Conservation (phyloP, 805 yeast species). For the Lachancea dasiensis region DNA sequence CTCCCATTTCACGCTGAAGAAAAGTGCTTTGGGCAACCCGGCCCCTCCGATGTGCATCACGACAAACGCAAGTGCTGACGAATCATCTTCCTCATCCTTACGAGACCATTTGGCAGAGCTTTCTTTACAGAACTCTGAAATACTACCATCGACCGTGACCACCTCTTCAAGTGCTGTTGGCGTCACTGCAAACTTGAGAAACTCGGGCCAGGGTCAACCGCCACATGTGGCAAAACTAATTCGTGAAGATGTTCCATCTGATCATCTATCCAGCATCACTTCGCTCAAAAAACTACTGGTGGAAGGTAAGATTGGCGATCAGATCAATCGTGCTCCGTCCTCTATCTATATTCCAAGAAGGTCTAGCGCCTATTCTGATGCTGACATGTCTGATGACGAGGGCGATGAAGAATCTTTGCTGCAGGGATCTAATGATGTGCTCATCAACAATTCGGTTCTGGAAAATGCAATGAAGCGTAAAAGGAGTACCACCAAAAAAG, state of each 20-base stretch:
- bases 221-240: slow-evolving; percentile 23
- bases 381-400: slow-evolving; percentile 7
- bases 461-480: slow-evolving; percentile 11
- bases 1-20: slow-evolving; percentile 2
- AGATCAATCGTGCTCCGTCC: slow-evolving; percentile 2
- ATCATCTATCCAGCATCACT: slow-evolving; percentile 11
- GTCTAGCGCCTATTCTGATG: slow-evolving; percentile 4
- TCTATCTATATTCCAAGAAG: slow-evolving; percentile 7
- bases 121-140: slow-evolving; percentile 12
- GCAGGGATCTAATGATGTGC: slow-evolving; percentile 8
- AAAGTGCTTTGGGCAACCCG: slow-evolving; percentile 5
- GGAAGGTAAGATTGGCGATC: slow-evolving; percentile 10
- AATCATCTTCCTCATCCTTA: slow-evolving; percentile 9
- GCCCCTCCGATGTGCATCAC: slow-evolving; percentile 10
- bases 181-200: slow-evolving; percentile 12
- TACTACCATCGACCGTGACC: slow-evolving; percentile 1
- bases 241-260: slow-evolving; percentile 17
- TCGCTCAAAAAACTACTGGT: slow-evolving; percentile 20
- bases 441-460: slow-evolving; percentile 10
- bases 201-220: slow-evolving; percentile 21
- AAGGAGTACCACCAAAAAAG: slow-evolving; percentile 5
- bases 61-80: slow-evolving; percentile 9
- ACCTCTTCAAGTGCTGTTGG: slow-evolving; percentile 2
- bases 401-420: slow-evolving; percentile 7
- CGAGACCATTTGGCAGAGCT: slow-evolving; percentile 21